These are phyloP conservation scores for Phytomonas sp. DNA, from an alignment of 208 protist species.

Conservation along the genomic window DNA sequence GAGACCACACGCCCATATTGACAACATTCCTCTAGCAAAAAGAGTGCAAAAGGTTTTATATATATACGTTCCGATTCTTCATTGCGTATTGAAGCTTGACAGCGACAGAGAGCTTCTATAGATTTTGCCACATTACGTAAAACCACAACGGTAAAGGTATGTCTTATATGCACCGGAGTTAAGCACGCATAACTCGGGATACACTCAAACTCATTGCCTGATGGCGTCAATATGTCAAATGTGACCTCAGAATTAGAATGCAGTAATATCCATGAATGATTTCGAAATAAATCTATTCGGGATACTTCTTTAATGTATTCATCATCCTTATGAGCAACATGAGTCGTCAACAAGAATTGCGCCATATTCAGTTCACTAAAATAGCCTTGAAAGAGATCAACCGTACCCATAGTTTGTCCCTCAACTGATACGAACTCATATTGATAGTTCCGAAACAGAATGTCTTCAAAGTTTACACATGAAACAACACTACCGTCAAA, in stretches of 20 bases:
- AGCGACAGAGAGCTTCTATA: slow-evolving; percentile 19
- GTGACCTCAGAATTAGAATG: background rate
- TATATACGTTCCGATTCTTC: background rate
- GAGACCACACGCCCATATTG: slow-evolving; percentile 73
- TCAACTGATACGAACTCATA: background rate
- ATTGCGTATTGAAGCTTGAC: background rate
- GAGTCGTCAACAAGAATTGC: background rate
- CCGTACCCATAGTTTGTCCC: background rate
- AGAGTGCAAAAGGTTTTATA: slow-evolving; percentile 30
- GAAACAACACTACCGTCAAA: slow-evolving; percentile 64
- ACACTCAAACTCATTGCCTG: background rate
- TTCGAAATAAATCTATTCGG: background rate
- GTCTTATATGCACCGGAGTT: background rate
- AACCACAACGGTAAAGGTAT: slow-evolving; percentile 26
- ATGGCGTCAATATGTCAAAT: background rate
- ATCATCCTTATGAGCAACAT: background rate
- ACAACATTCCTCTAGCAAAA: slow-evolving; percentile 57
- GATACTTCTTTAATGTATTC: background rate
- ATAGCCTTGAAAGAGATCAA: background rate
- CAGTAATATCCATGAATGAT: background rate
- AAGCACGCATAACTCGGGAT: background rate
- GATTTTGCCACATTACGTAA: slow-evolving; percentile 27
- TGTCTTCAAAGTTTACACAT: slow-evolving; percentile 20
- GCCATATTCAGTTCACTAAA: background rate
- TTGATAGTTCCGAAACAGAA: background rate